Conservation (phyloP, 345 rosid species). For the Eutrema japonicum region DNA sequence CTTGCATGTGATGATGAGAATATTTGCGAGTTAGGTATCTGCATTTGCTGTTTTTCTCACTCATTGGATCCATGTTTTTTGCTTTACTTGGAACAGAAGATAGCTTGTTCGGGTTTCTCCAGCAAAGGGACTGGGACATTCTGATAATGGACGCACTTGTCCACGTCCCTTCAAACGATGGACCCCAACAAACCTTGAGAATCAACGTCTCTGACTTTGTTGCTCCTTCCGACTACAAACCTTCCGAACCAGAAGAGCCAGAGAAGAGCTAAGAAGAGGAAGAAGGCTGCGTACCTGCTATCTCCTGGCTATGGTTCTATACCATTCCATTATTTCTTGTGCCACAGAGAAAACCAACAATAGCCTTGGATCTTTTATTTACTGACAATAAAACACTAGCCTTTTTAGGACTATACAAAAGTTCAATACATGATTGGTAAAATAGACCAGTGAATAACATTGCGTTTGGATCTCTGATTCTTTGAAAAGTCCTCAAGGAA, state of each 20-base stretch:
- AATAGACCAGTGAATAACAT: neutral
- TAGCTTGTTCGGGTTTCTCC: constrained; percentile 52
- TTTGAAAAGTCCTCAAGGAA: too few species aligned
- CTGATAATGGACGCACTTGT: constrained; percentile 90
- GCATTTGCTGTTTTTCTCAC: neutral
- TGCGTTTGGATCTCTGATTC: neutral
- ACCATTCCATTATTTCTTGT: constrained; percentile 16
- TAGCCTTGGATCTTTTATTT: constrained; percentile 13
- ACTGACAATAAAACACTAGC: constrained; percentile 23
- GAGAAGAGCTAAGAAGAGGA: constrained; percentile 40
- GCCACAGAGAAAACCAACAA: constrained; percentile 1
- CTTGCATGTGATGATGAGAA: neutral
- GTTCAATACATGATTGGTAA: constrained; percentile 22
- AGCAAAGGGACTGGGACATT: constrained; percentile 78
- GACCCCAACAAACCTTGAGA: constrained; percentile 63
- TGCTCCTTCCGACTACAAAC: constrained; percentile 47
- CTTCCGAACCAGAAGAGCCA: constrained; percentile 40
- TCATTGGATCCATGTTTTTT: neutral
- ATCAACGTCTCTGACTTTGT: constrained; percentile 52
- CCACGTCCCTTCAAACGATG: constrained; percentile 75
- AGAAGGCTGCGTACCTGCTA: neutral
- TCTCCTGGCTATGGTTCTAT: constrained; percentile 18
- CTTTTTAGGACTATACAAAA: constrained; percentile 22
- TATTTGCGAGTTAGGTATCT: neutral
- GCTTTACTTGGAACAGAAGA: constrained; percentile 40